A percentile compares a stretch with the other conserved stretches of the same genome.
phyloP scores from a whole-genome alignment of 2,329 filamentous ascomycete species.

The Colletotrichum viniferum region DNA sequence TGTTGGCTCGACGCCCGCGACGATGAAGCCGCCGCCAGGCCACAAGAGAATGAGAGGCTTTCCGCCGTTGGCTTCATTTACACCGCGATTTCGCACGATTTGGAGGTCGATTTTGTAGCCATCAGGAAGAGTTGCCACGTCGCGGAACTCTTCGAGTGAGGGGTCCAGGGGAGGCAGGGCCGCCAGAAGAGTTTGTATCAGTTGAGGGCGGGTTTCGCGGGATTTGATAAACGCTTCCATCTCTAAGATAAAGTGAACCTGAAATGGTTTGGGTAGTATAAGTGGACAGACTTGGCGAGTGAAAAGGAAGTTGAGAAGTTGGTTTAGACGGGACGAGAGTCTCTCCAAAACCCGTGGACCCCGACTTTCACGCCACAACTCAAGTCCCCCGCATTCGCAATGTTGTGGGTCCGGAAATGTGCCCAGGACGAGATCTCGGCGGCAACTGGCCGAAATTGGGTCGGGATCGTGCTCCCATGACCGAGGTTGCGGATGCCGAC shows the following conservation, averaged over 20 bases:
- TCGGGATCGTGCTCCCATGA: not conserved
- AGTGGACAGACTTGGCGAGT: not conserved
- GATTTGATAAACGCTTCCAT: constrained; percentile 2
- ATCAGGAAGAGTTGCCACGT: constrained; percentile 1
- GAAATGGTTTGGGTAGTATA: not conserved
- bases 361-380: not conserved
- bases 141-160: constrained; percentile 8
- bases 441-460: not conserved
- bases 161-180: constrained; percentile 1
- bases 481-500: not conserved
- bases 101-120: constrained; percentile 10
- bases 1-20: constrained; percentile 6
- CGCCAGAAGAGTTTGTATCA: constrained; percentile 1
- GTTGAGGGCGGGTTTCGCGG: not conserved
- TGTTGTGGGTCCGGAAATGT: not conserved
- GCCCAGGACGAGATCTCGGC: fast-evolving
- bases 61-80: not conserved
- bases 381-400: not conserved
- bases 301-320: not conserved
- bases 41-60: not conserved
- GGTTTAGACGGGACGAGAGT: not conserved
- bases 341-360: not conserved
- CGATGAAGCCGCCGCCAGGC: constrained; percentile 6
- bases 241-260: not conserved
- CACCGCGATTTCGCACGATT: not conserved